Conservation (phyloP, 352 stramenopile species). For the Pythium apleroticum region DNA sequence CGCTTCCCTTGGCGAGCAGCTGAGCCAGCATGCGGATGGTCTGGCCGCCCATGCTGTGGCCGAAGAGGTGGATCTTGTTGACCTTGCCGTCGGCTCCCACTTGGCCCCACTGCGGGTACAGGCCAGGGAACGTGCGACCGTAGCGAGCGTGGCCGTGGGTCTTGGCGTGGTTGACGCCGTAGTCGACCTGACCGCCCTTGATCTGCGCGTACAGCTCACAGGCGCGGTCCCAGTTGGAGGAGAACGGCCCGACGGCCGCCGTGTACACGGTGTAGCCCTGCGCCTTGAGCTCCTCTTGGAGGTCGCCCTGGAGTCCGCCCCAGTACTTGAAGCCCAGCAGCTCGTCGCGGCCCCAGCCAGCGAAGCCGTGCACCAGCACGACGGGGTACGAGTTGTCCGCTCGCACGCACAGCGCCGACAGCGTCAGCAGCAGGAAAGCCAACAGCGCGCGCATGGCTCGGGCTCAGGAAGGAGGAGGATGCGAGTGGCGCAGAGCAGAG, state of each 20-base stretch:
- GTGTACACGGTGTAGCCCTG: conserved; percentile 31
- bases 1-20: conserved; percentile 44
- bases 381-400: background rate
- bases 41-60: conserved; percentile 74
- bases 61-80: conserved; percentile 65
- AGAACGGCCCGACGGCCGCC: conserved; percentile 28
- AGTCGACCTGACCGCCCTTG: conserved; percentile 33
- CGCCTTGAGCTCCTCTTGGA: conserved; percentile 25
- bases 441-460: conserved; percentile 15
- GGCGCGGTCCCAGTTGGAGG: conserved; percentile 36
- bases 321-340: conserved; percentile 23
- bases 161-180: conserved; percentile 28
- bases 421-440: conserved; percentile 10
- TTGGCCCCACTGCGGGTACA: conserved; percentile 58
- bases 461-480: background rate
- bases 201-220: conserved; percentile 41
- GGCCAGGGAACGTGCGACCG: conserved; percentile 46
- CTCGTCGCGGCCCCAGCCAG: conserved; percentile 26
- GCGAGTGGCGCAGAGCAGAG: background rate
- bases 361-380: conserved; percentile 30
- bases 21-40: conserved; percentile 70
- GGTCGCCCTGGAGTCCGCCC: conserved; percentile 24
- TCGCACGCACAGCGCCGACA: conserved; percentile 5
- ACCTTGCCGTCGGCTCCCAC: conserved; percentile 42
- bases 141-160: conserved; percentile 28